Percentiles rank a stretch among this genome's conserved stretches.
phyloP scores from a whole-genome alignment of 176 grass and related monocot species.

The Thinopyrum elongatum region DNA sequence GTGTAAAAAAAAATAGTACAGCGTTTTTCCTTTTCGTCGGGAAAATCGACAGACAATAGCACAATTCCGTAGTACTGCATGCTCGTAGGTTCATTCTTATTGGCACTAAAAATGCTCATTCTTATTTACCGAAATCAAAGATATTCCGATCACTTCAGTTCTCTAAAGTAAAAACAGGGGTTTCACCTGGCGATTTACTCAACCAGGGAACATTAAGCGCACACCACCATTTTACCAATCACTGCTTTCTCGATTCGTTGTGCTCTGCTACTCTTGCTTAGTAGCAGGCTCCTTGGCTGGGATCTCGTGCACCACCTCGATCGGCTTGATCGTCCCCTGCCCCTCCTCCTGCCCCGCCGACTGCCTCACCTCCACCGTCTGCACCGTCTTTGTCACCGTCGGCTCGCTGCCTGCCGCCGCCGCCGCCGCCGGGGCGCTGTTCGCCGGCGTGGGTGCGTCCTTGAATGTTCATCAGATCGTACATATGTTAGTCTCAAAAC shows the following conservation, averaged over 20 bases:
- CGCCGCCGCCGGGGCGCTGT: neutral
- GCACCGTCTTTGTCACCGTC: slow-evolving; percentile 41
- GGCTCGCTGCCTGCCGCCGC: neutral
- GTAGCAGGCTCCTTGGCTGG: slow-evolving; percentile 25
- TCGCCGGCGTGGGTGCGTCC: neutral
- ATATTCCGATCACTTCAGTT: neutral
- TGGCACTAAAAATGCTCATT: neutral
- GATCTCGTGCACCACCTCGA: slow-evolving; percentile 39
- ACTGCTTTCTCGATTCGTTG: neutral
- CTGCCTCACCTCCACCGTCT: slow-evolving; percentile 46
- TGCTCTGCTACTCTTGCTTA: slow-evolving; percentile 26
- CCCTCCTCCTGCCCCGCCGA: slow-evolving; percentile 25
- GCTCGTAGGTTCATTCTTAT: too few species aligned
- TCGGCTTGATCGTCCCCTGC: slow-evolving; percentile 5
- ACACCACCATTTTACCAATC: neutral
- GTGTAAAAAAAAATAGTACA: too few species aligned
- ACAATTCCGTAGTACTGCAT: too few species aligned
- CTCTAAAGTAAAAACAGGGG: neutral
- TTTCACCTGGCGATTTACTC: neutral
- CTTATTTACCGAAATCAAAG: neutral
- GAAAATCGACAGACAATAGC: too few species aligned
- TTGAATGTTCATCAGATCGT: neutral
- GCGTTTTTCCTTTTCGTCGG: too few species aligned
- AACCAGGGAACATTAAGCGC: neutral
- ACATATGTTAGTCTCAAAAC: neutral